Conservation (phyloP, 176 grass and related monocot genomes). For the Carex kokanica region DNA sequence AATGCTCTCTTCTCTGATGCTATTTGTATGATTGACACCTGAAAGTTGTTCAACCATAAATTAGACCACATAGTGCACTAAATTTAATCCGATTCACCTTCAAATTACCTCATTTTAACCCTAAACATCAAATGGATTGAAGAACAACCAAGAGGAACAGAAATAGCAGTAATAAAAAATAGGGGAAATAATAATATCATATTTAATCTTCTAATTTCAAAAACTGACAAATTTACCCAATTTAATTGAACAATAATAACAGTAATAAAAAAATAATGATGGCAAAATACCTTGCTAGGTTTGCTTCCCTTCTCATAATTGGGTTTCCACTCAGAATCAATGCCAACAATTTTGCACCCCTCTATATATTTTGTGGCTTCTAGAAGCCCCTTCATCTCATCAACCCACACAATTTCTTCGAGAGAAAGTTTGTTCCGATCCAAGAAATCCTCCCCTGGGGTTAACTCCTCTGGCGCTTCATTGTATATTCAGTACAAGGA, state of each 20-base stretch:
- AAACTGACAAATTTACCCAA: no score
- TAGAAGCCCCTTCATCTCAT: slow-evolving; percentile 63
- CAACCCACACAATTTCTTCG: slow-evolving; percentile 88
- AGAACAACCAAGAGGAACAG: slow-evolving; percentile 8
- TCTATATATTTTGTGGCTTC: slow-evolving; percentile 68
- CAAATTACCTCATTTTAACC: not conserved
- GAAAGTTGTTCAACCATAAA: slow-evolving; percentile 13
- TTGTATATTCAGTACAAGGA: slow-evolving; percentile 15
- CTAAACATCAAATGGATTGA: slow-evolving; percentile 3
- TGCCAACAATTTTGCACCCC: slow-evolving; percentile 76
- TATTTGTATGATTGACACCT: slow-evolving; percentile 98
- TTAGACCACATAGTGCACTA: not conserved
- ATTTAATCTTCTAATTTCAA: no score
- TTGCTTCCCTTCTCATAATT: slow-evolving; percentile 88
- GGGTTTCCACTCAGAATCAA: slow-evolving; percentile 95
- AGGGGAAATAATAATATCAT: no score
- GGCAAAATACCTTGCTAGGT: slow-evolving; percentile 57
- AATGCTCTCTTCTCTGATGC: slow-evolving; percentile 88
- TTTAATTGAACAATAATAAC: no score
- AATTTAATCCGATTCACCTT: slow-evolving; percentile 9
- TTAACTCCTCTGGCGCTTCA: slow-evolving; percentile 51
- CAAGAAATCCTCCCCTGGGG: slow-evolving; percentile 53
- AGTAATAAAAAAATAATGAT: slow-evolving; percentile 3
- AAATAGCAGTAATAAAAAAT: not conserved
- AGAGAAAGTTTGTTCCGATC: slow-evolving; percentile 65